phyloP scores from a whole-genome alignment of 108 stramenopile genomes.

The Pinguiococcus pyrenoidosus region DNA sequence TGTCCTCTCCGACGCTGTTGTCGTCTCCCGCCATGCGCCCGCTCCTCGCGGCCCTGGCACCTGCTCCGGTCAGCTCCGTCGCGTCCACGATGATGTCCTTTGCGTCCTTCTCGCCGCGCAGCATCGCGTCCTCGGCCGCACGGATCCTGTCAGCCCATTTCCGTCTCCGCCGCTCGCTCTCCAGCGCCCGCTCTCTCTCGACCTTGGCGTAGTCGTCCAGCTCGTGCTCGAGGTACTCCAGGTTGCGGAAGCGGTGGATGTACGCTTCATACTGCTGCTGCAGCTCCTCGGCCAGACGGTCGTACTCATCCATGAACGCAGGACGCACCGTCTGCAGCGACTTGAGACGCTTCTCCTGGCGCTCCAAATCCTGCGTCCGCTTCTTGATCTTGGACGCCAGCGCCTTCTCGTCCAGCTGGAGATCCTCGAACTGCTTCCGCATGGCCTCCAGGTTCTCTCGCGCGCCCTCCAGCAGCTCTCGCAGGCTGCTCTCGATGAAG shows the following conservation, averaged over 20 bases:
- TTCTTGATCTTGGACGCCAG: conserved; percentile 42
- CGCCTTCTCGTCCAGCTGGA: conserved; percentile 36
- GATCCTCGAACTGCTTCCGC: conserved; percentile 25
- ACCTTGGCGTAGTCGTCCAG: conserved; percentile 33
- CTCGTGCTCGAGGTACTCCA: conserved; percentile 61
- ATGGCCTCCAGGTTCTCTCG: conserved; percentile 19
- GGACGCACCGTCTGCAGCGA: conserved; percentile 48
- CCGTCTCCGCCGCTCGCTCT: conserved; percentile 36
- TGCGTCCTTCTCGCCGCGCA: no score
- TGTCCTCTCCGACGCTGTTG: no score
- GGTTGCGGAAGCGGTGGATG: conserved; percentile 42
- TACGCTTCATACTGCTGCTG: conserved; percentile 54
- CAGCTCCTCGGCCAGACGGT: conserved; percentile 61
- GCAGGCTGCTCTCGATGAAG: conserved; percentile 8
- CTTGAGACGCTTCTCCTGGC: conserved; percentile 43
- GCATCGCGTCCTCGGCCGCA: no score
- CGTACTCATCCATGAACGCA: conserved; percentile 68
- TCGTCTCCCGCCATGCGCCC: no score
- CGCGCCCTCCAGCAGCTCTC: conserved; percentile 26
- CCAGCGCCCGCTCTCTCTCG: conserved; percentile 33
- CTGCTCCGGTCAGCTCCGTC: no score
- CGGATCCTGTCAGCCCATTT: no score
- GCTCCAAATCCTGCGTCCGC: conserved; percentile 38
- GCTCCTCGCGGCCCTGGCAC: no score
- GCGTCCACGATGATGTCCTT: no score